Conservation (phyloP, 495 filamentous ascomycete species). For the Penicillium egyptiacum region DNA sequence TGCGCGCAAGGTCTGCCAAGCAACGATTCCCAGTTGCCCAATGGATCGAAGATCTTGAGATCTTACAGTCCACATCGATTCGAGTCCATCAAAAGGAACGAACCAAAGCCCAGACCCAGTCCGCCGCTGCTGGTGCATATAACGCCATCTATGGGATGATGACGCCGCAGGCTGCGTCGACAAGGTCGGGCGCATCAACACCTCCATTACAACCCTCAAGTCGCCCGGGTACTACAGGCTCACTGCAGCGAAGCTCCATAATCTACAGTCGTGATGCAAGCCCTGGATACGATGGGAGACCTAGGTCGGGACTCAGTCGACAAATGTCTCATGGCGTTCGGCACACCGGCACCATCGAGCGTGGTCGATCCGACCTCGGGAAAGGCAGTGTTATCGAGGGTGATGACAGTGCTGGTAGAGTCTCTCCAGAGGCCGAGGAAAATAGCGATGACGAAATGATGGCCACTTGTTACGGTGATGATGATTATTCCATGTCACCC, state of each 20-base stretch:
- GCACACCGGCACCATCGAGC: slow-evolving; percentile 38
- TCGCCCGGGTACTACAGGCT: slow-evolving; percentile 38
- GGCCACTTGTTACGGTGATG: slow-evolving; percentile 44
- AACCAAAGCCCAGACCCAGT: slow-evolving; percentile 35
- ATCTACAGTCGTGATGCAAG: slow-evolving; percentile 49
- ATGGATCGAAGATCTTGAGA: slow-evolving; percentile 64
- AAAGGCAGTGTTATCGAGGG: slow-evolving; percentile 30
- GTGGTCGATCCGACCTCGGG: slow-evolving; percentile 33
- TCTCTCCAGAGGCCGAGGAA: slow-evolving; percentile 36
- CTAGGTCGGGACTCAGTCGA: slow-evolving; percentile 40
- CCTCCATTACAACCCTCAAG: slow-evolving; percentile 46
- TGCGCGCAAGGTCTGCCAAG: slow-evolving; percentile 74
- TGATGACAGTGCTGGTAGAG: slow-evolving; percentile 31
- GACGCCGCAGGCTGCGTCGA: slow-evolving; percentile 36
- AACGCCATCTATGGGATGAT: slow-evolving; percentile 45
- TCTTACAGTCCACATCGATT: slow-evolving; percentile 58
- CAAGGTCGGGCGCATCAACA: slow-evolving; percentile 47
- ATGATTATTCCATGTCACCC: slow-evolving; percentile 41
- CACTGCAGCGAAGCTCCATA: slow-evolving; percentile 50
- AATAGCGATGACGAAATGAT: slow-evolving; percentile 49
- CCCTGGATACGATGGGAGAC: slow-evolving; percentile 34
- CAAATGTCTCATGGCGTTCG: slow-evolving; percentile 40
- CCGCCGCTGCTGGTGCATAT: slow-evolving; percentile 32
- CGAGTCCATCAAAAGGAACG: slow-evolving; percentile 46
- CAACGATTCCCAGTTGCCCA: slow-evolving; percentile 75